Base-by-base conservation (phyloP, 805 yeast species). In the Candida sakaeoensis region DNA sequence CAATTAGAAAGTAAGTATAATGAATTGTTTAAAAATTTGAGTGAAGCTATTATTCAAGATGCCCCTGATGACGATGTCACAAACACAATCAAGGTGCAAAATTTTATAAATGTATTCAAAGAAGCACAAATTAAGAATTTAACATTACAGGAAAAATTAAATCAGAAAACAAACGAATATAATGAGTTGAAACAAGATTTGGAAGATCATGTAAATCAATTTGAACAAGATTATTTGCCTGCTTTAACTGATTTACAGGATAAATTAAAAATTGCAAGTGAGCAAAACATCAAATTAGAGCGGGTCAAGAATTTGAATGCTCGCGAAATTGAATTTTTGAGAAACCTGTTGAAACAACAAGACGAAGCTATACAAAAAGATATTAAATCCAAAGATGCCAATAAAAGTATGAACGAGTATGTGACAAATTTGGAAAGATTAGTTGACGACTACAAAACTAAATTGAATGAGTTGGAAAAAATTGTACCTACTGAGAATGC, bases 281-380 rank as follows among this genome's bases (percentile, higher is more conserved):
- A 42, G 17, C 39, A 38, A 31, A 50, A 54, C 5, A 45, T 46
- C 5, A 37, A 43, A 13, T 47, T 63, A 12, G 76, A 77, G 36
- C 72, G 74, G 39, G 81, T 79, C 42, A 69, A 69, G 37, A 51
- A 63, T 2, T 60, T 82, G 31, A 73, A 80, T n/a, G 51, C 63
- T 17, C 77, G 75, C 45, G 90, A 84, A 51, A 71, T 80, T 21
- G 75, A 70, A 39, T 69, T 79, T 42, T 59, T 84, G 39, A 65
- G 84, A 43, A 68, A 67, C 29, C 82, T 79, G 55, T 54, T 83
- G 37, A 72, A 78, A 39, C 70, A 70, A 22, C 53, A 75, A 33
- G 81, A 76, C 43, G 51, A 51, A 9, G 36, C 58, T 27, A n/a
- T n/a, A n/a, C 54, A 55, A 15, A 47, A 43, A 36, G 7, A 35